Evolutionary conservation across 2,329 filamentous ascomycete species (phyloP).

Genomic region (Coccinonectria pachysandricola): DNA sequence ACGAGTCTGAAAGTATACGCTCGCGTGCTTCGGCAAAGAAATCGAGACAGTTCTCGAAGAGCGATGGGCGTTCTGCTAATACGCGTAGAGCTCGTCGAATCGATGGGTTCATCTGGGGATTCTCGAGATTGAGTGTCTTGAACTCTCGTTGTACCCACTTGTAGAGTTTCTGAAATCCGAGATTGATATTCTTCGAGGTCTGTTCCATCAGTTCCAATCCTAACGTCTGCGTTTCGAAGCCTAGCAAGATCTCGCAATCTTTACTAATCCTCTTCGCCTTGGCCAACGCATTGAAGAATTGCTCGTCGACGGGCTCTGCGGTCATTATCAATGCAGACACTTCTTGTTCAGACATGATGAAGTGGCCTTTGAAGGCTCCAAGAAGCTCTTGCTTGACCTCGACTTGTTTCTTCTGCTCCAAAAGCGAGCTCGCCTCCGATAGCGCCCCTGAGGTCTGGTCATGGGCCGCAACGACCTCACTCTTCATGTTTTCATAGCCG

Average conservation of each 20-base stretch:
- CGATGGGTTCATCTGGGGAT: constrained; percentile 78
- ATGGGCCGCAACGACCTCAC: constrained; percentile 65
- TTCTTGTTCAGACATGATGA: constrained; percentile 76
- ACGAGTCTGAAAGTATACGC: constrained; percentile 75
- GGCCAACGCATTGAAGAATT: constrained; percentile 67
- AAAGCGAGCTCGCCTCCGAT: constrained; percentile 63
- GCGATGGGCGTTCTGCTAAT: constrained; percentile 74
- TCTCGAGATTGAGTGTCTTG: constrained; percentile 84
- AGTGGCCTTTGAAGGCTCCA: constrained; percentile 68
- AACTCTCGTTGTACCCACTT: constrained; percentile 93
- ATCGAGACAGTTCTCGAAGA: constrained; percentile 90
- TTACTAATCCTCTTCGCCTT: constrained; percentile 79
- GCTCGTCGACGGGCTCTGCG: constrained; percentile 72
- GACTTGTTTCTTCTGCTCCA: constrained; percentile 61
- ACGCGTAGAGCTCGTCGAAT: constrained; percentile 78
- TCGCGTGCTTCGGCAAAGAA: constrained; percentile 88
- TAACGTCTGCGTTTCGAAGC: constrained; percentile 78
- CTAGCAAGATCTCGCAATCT: constrained; percentile 81
- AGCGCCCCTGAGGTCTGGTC: constrained; percentile 64
- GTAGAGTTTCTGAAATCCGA: constrained; percentile 90
- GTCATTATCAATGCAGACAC: constrained; percentile 63
- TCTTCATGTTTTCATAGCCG: constrained; percentile 71
- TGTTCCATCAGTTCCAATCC: constrained; percentile 88
- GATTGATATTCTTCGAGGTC: constrained; percentile 75
- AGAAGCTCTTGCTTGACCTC: constrained; percentile 74